Evolutionary conservation across 768 basidiomycete species (phyloP), one percentile per base, ranked within the genome.

Genomic region (Suillus americanus): DNA sequence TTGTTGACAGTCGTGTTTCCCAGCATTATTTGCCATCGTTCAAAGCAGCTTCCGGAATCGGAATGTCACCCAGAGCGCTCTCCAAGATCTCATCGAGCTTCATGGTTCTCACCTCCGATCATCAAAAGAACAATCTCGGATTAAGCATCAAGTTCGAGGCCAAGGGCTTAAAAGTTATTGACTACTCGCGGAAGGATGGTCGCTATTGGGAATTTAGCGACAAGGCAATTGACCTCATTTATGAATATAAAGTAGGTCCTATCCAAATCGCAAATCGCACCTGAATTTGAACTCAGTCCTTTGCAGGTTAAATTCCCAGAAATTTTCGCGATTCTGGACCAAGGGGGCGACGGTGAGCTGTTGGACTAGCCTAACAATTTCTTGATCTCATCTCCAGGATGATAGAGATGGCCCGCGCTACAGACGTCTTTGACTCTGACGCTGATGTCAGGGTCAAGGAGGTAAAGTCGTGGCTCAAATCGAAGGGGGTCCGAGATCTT

Each of bases 121-220:
- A 84, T 10, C 82, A 85, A 64, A 98, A 97, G 80, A 85, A 83
- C 62, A 99, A 99, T 73, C 78, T 99, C 37, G 97, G 97, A 3
- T 83, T 99, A 48, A 94, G 92, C 73, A 85, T 99, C 69, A 99
- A 99, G 75, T 99, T 97, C 67, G 97, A 99, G 72, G 92, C 87
- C 14, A 99, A 97, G 77, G 85, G 88, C 12, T 75, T 95, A 70
- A 99, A 99, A 77, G 97, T 99, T 1, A 82, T 97, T 53, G 92
- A 93, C 66, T 98, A 97, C 77, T 90, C 95, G 8, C 84, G 87
- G 66, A 96, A 97, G 77, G 86, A 89, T 35, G 90, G 89, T 10
- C 80, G 88, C 9, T 82, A 86, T 40, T 99, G 97, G 97, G 96
- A 99, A 72, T 99, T 91, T 72, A 97, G 94, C 70, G 86, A 94